Evolutionary conservation across 805 yeast species (phyloP).

Genomic region (Metschnikowia kofuensis): DNA sequence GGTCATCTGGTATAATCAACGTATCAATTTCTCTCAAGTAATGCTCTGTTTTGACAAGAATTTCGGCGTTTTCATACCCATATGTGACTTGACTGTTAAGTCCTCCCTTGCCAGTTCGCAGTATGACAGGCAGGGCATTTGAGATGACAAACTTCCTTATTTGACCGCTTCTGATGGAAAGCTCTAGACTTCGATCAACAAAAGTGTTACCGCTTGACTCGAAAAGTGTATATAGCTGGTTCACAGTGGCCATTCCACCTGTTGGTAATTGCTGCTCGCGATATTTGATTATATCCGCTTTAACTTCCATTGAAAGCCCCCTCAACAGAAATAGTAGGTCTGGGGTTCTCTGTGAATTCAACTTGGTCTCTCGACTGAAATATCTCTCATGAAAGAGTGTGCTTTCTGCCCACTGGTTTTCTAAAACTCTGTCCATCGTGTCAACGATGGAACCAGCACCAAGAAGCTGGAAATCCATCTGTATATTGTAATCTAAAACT

Average conservation of each 20-base stretch:
- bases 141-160: constrained; percentile 41
- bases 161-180: constrained; percentile 32
- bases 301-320: constrained; percentile 32
- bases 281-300: constrained; percentile 37
- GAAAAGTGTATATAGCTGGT: constrained; percentile 50
- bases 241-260: constrained; percentile 37
- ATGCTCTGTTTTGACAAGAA: constrained; percentile 26
- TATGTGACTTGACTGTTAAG: constrained; percentile 27
- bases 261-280: constrained; percentile 33
- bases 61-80: constrained; percentile 43
- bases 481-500: constrained; percentile 35
- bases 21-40: constrained; percentile 23
- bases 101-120: constrained; percentile 31
- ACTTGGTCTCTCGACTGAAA: constrained; percentile 14
- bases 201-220: constrained; percentile 44
- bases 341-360: constrained; percentile 15
- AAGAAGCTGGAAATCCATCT: constrained; percentile 37
- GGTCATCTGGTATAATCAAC: constrained; percentile 10
- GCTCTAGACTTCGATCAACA: constrained; percentile 46
- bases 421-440: constrained; percentile 32
- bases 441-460: constrained; percentile 26
- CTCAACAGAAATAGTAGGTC: constrained; percentile 32
- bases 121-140: constrained; percentile 45
- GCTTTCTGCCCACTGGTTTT: constrained; percentile 40
- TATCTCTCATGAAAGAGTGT: constrained; percentile 26